Evolutionary conservation across 306 rosid genomes (phyloP).

Genomic region (Cicer bijugum): DNA sequence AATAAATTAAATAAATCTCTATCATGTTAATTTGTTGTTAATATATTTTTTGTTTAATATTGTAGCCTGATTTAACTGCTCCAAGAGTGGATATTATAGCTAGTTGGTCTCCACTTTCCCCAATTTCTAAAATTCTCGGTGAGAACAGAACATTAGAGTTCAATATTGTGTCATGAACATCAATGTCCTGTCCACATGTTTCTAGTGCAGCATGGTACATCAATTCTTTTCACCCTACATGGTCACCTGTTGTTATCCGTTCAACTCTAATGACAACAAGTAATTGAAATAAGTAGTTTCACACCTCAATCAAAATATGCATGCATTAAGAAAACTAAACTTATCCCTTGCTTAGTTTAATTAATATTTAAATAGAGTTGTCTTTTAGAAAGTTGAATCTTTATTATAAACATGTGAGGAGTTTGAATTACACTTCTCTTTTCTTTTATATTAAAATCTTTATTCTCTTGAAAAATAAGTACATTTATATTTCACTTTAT

Average conservation of each 20-base stretch:
- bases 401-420: no score
- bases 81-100: not conserved
- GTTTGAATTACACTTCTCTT: no score
- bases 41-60: not conserved
- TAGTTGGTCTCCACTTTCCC: not conserved
- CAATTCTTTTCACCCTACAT: not conserved
- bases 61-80: not conserved
- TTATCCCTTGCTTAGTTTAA: no score
- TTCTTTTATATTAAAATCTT: no score
- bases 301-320: no score
- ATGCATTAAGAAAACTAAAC: no score
- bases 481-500: no score
- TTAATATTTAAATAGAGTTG: no score
- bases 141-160: not conserved
- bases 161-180: not conserved
- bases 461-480: no score
- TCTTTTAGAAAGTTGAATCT: no score
- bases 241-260: not conserved
- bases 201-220: not conserved
- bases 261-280: not conserved
- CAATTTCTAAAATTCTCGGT: not conserved
- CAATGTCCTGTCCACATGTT: not conserved
- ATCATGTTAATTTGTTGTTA: not conserved
- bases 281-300: no score
- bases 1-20: not conserved